Conservation (phyloP, 192 early-diverging fungal species). For the Jimgerdemannia lactiflua region DNA sequence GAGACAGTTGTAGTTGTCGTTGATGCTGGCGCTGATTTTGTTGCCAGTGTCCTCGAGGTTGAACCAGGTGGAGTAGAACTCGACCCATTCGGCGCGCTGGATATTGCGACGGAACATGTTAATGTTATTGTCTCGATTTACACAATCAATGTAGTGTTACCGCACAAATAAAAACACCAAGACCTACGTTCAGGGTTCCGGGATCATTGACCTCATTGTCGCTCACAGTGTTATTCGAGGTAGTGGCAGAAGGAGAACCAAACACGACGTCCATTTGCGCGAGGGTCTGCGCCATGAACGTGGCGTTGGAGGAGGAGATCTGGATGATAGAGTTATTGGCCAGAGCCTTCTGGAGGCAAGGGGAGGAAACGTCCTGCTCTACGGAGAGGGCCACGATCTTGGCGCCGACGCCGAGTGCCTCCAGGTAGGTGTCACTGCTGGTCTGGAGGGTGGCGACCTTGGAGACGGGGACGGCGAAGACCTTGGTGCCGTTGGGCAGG, state of each 20-base stretch:
- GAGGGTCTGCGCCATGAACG: conserved; percentile 44
- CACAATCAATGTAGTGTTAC: not conserved
- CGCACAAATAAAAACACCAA: not conserved
- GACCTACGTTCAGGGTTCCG: conserved; percentile 44
- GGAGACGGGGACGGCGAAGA: conserved; percentile 40
- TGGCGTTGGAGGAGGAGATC: conserved; percentile 40
- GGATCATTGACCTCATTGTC: conserved; percentile 45
- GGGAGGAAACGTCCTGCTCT: conserved; percentile 36
- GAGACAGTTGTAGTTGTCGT: conserved; percentile 57
- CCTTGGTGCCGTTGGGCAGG: conserved; percentile 37
- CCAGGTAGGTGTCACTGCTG: conserved; percentile 41
- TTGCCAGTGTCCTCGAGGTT: conserved; percentile 56
- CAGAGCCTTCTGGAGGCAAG: conserved; percentile 44
- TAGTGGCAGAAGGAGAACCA: conserved; percentile 33
- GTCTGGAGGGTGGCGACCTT: conserved; percentile 39
- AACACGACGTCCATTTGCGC: conserved; percentile 44
- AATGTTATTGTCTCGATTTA: not conserved
- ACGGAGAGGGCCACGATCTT: conserved; percentile 34
- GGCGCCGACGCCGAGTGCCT: conserved; percentile 42
- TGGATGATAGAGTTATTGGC: conserved; percentile 14
- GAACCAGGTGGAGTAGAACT: conserved; percentile 64
- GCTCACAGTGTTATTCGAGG: conserved; percentile 40
- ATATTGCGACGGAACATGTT: not conserved
- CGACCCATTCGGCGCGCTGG: conserved; percentile 57
- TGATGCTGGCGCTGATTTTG: conserved; percentile 38